Evolutionary conservation across 495 filamentous ascomycete genomes (phyloP).

Genomic region (Chlorociboria aeruginascens): DNA sequence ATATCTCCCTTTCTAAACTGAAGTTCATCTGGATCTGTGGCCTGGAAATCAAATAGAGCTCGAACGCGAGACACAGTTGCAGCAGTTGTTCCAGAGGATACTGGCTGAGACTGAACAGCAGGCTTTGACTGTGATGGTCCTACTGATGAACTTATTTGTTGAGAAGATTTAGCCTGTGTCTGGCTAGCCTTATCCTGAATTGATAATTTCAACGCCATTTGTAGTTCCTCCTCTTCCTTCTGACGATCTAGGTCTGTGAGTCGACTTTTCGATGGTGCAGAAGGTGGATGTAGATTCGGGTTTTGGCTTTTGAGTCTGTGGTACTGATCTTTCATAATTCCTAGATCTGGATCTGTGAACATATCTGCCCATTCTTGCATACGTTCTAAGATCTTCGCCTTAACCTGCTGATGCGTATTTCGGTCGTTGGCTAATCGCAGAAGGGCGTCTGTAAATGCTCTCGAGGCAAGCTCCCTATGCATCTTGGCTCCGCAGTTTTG

Average conservation of each 20-base stretch:
- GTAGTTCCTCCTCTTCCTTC: slow-evolving; percentile 95
- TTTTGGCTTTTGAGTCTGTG: slow-evolving; percentile 75
- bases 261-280: slow-evolving; percentile 79
- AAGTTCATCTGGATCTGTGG: slow-evolving; percentile 85
- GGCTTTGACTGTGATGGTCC: slow-evolving; percentile 23
- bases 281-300: slow-evolving; percentile 83
- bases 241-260: slow-evolving; percentile 84
- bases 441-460: slow-evolving; percentile 92
- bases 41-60: slow-evolving; percentile 88
- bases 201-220: slow-evolving; percentile 87
- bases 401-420: slow-evolving; percentile 94
- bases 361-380: slow-evolving; percentile 95
- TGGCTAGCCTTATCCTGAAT: slow-evolving; percentile 65
- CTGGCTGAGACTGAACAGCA: slow-evolving; percentile 24
- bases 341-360: slow-evolving; percentile 88
- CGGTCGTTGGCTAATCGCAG: slow-evolving; percentile 82
- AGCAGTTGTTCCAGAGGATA: slow-evolving; percentile 62
- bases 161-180: slow-evolving; percentile 27
- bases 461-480: slow-evolving; percentile 85
- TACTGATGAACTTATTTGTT: slow-evolving; percentile 20
- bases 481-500: slow-evolving; percentile 90
- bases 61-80: slow-evolving; percentile 92
- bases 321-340: slow-evolving; percentile 95
- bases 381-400: slow-evolving; percentile 89
- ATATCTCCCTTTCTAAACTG: slow-evolving; percentile 95